Evolutionary conservation across 169 alveolate species (phyloP), one percentile per base, ranked within the genome.

Genomic region (Plasmodium billcollinsi): DNA sequence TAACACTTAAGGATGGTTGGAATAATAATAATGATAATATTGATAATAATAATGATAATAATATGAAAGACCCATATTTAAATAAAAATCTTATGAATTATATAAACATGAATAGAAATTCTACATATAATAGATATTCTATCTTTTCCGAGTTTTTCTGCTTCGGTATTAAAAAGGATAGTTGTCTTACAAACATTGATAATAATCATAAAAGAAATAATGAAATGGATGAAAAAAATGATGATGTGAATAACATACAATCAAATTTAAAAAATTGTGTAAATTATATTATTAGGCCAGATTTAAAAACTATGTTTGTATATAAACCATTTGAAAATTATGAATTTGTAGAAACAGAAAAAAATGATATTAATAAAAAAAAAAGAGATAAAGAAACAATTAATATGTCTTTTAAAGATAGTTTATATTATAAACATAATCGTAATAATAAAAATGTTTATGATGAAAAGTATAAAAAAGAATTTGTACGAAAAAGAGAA

Each of bases 271-370:
- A 33, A 33, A 33, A 33, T 33, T 56, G 29, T 12, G 18, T 80
- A 58, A 80, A 21, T 69, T 80, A 29, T 39, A 80, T 80, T 49
- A 69, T 47, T 54, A 80, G 90, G 15, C 90, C 90, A 11, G 76
- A 80, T 80, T 80, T 80, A 80, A 80, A 80, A 43, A 80, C 21
- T 18, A 80, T 80, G 90, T 59, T 59, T 80, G 18, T 69, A 49
- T 80, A 80, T 72, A 80, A 54, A 62, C 90, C 90, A 29, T 72
- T 80, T 56, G 90, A 80, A 80, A 80, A 69, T 69, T 67, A 43
- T 21, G 26, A 80, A 54, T 66, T 54, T 80, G n/a, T 49, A 21
- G 73, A 80, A 69, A 45, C 52, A 7, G 85, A 58, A 20, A 61
- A 50, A 56, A 33, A 33, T 33, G 45, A 33, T 33, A 5, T 33